Evolutionary conservation across 306 rosid genomes (phyloP).

Genomic region (Inga oerstediana): DNA sequence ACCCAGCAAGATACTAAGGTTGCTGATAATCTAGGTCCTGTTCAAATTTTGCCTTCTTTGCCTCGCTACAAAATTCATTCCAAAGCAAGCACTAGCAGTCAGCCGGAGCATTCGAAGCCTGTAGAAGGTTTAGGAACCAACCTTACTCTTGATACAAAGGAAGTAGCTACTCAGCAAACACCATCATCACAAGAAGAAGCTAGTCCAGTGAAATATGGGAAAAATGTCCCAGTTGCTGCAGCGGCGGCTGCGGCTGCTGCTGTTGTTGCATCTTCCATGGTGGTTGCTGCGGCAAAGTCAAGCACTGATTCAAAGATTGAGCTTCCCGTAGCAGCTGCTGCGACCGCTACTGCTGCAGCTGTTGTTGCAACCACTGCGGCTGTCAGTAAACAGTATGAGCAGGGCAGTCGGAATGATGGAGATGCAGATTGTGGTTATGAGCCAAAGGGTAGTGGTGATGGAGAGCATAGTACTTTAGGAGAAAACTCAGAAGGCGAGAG

Average conservation of each 20-base stretch:
- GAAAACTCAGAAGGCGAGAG: slow-evolving; percentile 67
- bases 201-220: slow-evolving; percentile 55
- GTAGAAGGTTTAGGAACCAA: slow-evolving; percentile 67
- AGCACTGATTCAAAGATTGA: slow-evolving; percentile 63
- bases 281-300: slow-evolving; percentile 80
- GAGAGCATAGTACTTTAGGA: slow-evolving; percentile 50
- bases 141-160: slow-evolving; percentile 50
- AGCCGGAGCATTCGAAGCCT: slow-evolving; percentile 53
- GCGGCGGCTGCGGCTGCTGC: slow-evolving; percentile 93
- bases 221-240: slow-evolving; percentile 85
- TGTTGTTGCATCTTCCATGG: slow-evolving; percentile 95
- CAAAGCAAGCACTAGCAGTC: slow-evolving; percentile 60
- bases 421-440: slow-evolving; percentile 61
- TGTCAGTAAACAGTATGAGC: slow-evolving; percentile 80
- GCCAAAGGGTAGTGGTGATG: slow-evolving; percentile 61
- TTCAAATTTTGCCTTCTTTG: slow-evolving; percentile 64
- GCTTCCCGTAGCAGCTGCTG: slow-evolving; percentile 94
- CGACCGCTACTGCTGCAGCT: slow-evolving; percentile 94
- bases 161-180: slow-evolving; percentile 44
- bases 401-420: slow-evolving; percentile 63
- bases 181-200: slow-evolving; percentile 48
- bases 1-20: slow-evolving; percentile 42
- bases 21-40: slow-evolving; percentile 45
- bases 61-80: slow-evolving; percentile 49
- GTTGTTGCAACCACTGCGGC: slow-evolving; percentile 96